Conservation (phyloP, 1,284 basidiomycete species). For the Porogramme epimiltina region DNA sequence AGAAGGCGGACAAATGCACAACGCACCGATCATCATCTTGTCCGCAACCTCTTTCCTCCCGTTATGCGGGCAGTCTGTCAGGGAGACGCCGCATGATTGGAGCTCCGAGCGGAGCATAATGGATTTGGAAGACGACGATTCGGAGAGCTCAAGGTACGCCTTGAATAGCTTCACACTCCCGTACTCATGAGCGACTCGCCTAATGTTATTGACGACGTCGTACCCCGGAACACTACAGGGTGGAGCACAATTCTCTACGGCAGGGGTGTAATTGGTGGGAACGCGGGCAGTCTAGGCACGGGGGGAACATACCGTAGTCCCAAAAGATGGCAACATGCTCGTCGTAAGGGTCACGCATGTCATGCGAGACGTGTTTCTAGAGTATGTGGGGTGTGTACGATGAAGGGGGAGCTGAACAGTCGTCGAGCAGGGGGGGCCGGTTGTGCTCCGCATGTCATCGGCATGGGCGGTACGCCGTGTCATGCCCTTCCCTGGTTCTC, state of each 20-base stretch:
- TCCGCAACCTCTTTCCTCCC: slow-evolving; percentile 44
- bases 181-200: slow-evolving; percentile 30
- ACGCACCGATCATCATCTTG: slow-evolving; percentile 43
- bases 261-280: neutral
- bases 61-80: slow-evolving; percentile 47
- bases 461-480: slow-evolving; percentile 20
- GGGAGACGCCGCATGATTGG: slow-evolving; percentile 39
- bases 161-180: slow-evolving; percentile 39
- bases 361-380: neutral
- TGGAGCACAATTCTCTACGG: slow-evolving; percentile 54
- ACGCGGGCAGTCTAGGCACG: neutral
- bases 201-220: slow-evolving; percentile 33
- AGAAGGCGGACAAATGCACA: slow-evolving; percentile 23
- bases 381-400: neutral
- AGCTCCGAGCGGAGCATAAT: slow-evolving; percentile 49
- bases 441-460: slow-evolving; percentile 16
- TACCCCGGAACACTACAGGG: slow-evolving; percentile 48
- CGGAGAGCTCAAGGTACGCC: slow-evolving; percentile 51
- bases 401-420: neutral
- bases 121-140: slow-evolving; percentile 34
- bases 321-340: slow-evolving; percentile 56
- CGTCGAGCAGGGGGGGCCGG: neutral
- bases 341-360: slow-evolving; percentile 9
- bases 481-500: slow-evolving; percentile 1
- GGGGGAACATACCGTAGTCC: slow-evolving; percentile 58